A percentile compares a stretch with the other conserved stretches of the same genome.
phyloP scores from a whole-genome alignment of 345 rosid genomes.

The Eucalyptus tenuipes region DNA sequence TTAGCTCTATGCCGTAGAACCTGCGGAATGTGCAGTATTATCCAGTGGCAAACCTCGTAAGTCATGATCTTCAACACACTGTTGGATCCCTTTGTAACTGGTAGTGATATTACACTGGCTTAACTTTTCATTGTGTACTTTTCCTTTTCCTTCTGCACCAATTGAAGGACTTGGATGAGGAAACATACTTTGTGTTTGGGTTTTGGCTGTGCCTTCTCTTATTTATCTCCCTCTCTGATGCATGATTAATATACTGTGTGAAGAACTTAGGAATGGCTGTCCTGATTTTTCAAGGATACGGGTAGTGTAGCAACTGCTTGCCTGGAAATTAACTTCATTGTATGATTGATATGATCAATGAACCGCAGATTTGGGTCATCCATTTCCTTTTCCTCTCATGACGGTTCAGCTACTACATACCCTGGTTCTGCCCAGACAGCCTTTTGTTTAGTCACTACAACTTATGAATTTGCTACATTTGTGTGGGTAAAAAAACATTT shows the following conservation, averaged over 20 bases:
- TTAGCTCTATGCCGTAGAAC: slow-evolving; percentile 47
- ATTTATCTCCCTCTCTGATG: not conserved
- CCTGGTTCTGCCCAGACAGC: too few relatives aligned
- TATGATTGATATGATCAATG: not conserved
- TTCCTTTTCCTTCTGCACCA: too few relatives aligned
- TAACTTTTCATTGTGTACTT: not conserved
- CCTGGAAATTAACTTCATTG: not conserved
- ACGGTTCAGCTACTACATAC: not conserved
- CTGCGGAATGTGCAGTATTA: slow-evolving; percentile 39
- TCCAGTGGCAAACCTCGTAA: slow-evolving; percentile 42
- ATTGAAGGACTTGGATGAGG: too few relatives aligned
- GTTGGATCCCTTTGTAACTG: not conserved
- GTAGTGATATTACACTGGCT: not conserved
- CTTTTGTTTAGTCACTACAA: too few relatives aligned
- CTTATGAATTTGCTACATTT: not conserved
- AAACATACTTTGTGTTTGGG: not conserved
- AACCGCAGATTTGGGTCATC: not conserved
- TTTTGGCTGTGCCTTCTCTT: not conserved
- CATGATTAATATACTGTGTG: not conserved
- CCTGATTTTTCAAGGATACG: not conserved
- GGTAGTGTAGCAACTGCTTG: not conserved
- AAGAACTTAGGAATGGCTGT: not conserved
- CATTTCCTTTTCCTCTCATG: not conserved
- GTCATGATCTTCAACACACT: not conserved
- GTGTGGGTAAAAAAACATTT: not conserved